Percentiles rank a stretch among this genome's conserved stretches.
Evolutionary conservation across 2,329 filamentous ascomycete species (phyloP).

Genomic region (Xylariaceae sp.): DNA sequence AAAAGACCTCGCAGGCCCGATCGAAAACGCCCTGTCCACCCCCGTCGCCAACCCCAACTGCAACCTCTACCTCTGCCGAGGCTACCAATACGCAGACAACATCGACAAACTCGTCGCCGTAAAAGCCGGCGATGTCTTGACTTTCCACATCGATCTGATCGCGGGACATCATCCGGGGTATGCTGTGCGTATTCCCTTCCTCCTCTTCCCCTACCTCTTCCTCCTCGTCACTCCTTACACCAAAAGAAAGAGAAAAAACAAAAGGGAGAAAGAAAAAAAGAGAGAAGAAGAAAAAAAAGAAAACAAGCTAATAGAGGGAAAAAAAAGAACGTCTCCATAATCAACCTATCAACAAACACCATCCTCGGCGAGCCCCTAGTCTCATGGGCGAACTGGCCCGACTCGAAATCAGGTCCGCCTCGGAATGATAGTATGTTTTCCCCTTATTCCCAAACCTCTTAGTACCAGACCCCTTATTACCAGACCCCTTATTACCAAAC

Average conservation of each 20-base stretch:
- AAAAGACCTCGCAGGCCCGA: slow-evolving; percentile 25
- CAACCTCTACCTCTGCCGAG: slow-evolving; percentile 30
- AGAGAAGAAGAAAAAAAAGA: too few relatives aligned
- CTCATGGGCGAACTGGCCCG: slow-evolving; percentile 35
- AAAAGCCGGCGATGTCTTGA: slow-evolving; percentile 33
- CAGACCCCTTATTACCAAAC: too few relatives aligned
- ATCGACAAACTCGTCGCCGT: slow-evolving; percentile 26
- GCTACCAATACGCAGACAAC: slow-evolving; percentile 33
- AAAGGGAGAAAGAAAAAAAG: too few relatives aligned
- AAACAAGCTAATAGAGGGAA: not conserved
- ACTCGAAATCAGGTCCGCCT: slow-evolving; percentile 21
- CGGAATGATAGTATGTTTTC: slow-evolving; percentile 36
- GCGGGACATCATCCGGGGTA: slow-evolving; percentile 35
- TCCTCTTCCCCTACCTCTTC: too few relatives aligned
- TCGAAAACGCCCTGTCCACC: slow-evolving; percentile 27
- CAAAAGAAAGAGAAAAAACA: too few relatives aligned
- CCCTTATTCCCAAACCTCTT: not conserved
- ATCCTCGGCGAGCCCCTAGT: slow-evolving; percentile 46
- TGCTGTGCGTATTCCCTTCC: slow-evolving; percentile 20
- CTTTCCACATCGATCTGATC: slow-evolving; percentile 37
- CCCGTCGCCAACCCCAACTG: slow-evolving; percentile 26
- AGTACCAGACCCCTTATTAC: too few relatives aligned
- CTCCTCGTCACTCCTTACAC: too few relatives aligned
- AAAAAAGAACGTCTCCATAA: slow-evolving; percentile 43
- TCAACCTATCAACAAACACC: slow-evolving; percentile 42